phyloP scores from a whole-genome alignment of 2,329 filamentous ascomycete genomes.

The Aspergillus phoenicis region DNA sequence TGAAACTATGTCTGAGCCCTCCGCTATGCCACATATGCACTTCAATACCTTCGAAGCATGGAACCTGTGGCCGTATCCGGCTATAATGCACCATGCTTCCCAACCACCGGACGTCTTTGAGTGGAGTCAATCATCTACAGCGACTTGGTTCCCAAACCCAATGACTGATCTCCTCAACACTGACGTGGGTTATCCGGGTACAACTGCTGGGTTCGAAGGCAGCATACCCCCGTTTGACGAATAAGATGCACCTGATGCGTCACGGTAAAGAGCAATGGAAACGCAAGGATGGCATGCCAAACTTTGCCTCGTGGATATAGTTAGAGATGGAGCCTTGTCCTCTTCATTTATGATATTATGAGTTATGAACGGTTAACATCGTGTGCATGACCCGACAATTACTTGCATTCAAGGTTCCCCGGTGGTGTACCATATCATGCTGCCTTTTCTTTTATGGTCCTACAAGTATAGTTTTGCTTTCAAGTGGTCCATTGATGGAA shows the following conservation, averaged over 20 bases:
- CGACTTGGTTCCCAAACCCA: no score
- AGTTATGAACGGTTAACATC: neutral
- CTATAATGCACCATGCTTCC: no score
- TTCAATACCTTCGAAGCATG: neutral
- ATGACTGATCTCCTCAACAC: neutral
- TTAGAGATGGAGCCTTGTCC: neutral
- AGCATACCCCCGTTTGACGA: neutral
- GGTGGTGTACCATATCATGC: no score
- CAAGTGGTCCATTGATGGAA: no score
- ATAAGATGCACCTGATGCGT: neutral
- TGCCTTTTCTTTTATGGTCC: no score
- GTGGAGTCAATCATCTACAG: neutral
- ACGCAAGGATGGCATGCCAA: neutral
- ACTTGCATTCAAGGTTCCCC: neutral
- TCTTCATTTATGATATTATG: neutral
- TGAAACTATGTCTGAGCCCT: neutral
- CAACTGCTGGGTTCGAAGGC: neutral
- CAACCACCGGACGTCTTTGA: neutral
- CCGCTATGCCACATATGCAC: neutral
- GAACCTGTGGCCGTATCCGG: neutral
- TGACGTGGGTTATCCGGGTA: neutral
- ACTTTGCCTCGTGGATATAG: neutral
- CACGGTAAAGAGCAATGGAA: fast-evolving
- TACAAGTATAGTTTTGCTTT: no score
- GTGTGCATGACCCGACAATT: no score